Conservation (phyloP, 2,329 filamentous ascomycete species). For the Tolypocladium tundrense region DNA sequence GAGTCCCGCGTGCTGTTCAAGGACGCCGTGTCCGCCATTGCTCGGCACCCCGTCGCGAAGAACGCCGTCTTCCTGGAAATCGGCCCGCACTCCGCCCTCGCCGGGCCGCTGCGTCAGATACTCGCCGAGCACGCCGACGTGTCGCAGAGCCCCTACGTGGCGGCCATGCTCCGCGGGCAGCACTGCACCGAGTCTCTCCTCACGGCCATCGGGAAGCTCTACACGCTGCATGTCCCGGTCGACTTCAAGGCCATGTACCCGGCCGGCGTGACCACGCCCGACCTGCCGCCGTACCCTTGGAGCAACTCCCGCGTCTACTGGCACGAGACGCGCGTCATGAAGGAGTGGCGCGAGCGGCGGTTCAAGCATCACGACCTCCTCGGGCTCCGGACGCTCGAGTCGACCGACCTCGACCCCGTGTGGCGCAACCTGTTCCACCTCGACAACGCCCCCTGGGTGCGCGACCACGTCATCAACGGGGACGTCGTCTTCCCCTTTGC, state of each 20-base stretch:
- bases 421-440: slow-evolving; percentile 10
- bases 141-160: slow-evolving; percentile 1
- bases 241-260: slow-evolving; percentile 3
- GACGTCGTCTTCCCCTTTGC: slow-evolving; percentile 30
- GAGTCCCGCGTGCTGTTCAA: slow-evolving; percentile 4
- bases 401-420: too few relatives aligned
- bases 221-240: neutral
- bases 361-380: too few relatives aligned
- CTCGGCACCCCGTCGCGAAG: neutral
- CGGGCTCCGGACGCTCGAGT: too few relatives aligned
- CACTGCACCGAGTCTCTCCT: slow-evolving; percentile 1
- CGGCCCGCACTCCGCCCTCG: slow-evolving; percentile 11
- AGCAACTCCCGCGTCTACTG: slow-evolving; percentile 5
- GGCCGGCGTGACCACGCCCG: neutral
- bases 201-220: slow-evolving; percentile 5
- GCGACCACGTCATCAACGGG: slow-evolving; percentile 32
- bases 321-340: slow-evolving; percentile 4
- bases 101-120: slow-evolving; percentile 10
- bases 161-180: slow-evolving; percentile 4
- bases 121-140: neutral
- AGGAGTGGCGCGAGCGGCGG: too few relatives aligned
- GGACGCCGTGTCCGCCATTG: neutral
- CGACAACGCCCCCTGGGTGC: slow-evolving; percentile 23
- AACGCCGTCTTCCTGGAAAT: slow-evolving; percentile 9
- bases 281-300: slow-evolving; percentile 10